These are phyloP conservation scores for Saccharomycopsis phalli DNA, from an alignment of 1,139 yeast species.

Conservation along the genomic window DNA sequence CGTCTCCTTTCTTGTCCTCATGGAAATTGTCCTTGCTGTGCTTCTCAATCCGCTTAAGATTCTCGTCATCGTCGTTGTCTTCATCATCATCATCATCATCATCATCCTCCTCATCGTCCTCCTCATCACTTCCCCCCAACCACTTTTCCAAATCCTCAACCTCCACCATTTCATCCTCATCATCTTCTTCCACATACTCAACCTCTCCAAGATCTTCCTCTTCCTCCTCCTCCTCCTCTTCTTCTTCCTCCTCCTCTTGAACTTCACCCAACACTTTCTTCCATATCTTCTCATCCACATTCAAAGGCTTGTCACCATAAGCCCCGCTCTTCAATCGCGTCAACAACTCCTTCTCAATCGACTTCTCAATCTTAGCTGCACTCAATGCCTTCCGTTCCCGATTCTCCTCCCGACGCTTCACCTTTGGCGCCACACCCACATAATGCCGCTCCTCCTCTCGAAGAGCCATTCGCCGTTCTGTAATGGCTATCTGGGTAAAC, in stretches of 20 bases:
- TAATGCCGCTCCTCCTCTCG: slow-evolving; percentile 88
- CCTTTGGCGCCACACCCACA: slow-evolving; percentile 88
- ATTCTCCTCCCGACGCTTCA: slow-evolving; percentile 84
- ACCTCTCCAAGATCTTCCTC: slow-evolving; percentile 62
- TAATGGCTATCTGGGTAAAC: slow-evolving; percentile 88
- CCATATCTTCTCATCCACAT: slow-evolving; percentile 95
- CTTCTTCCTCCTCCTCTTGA: slow-evolving; percentile 60
- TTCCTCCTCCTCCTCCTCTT: slow-evolving; percentile 43
- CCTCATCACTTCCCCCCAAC: slow-evolving; percentile 53
- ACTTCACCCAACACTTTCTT: slow-evolving; percentile 79
- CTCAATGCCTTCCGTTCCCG: slow-evolving; percentile 94
- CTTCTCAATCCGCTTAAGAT: slow-evolving; percentile 28
- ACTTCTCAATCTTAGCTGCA: slow-evolving; percentile 94
- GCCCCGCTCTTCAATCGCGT: slow-evolving; percentile 96
- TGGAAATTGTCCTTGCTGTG: slow-evolving; percentile 18
- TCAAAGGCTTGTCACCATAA: slow-evolving; percentile 93
- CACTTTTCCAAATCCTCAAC: slow-evolving; percentile 87
- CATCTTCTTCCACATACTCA: slow-evolving; percentile 74
- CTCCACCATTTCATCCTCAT: slow-evolving; percentile 82
- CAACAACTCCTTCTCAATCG: slow-evolving; percentile 88
- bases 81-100: slow-evolving; percentile 29
- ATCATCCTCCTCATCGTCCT: slow-evolving; percentile 35
- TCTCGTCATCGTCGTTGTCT: slow-evolving; percentile 32
- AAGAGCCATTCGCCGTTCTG: slow-evolving; percentile 89
- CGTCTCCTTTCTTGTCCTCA: slow-evolving; percentile 10